A percentile compares a stretch with the other conserved stretches of the same genome.
phyloP scores from a whole-genome alignment of 345 rosid species.

The Dipteronia sinensis region DNA sequence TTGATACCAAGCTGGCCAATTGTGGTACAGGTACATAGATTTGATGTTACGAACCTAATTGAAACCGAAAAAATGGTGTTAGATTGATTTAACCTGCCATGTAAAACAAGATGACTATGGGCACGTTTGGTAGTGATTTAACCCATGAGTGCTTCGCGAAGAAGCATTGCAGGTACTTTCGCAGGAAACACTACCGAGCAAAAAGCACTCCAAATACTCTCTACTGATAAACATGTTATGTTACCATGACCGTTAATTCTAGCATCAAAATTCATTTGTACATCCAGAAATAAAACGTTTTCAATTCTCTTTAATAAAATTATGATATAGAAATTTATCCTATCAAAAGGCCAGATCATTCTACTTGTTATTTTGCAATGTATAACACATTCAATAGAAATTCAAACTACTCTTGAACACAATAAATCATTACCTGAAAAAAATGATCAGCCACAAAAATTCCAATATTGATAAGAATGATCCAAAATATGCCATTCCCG shows the following conservation, averaged over 20 bases:
- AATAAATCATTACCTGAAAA: conserved; percentile 55
- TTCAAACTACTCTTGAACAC: background rate
- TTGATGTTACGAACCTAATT: conserved; percentile 58
- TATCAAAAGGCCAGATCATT: background rate
- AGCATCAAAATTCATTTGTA: background rate
- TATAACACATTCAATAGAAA: background rate
- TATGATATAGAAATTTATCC: background rate
- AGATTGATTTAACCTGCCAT: background rate
- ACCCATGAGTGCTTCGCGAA: background rate
- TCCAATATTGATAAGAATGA: conserved; percentile 82
- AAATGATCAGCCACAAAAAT: conserved; percentile 75
- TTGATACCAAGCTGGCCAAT: conserved; percentile 83
- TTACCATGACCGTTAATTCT: background rate
- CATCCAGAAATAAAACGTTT: background rate
- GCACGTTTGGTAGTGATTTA: background rate
- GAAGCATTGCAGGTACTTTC: background rate
- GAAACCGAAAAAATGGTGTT: background rate
- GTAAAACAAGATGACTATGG: background rate
- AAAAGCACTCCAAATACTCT: too few species aligned
- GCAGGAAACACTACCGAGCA: background rate
- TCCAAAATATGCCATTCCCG: conserved; percentile 79
- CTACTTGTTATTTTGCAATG: background rate
- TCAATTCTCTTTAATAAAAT: background rate
- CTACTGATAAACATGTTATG: too few species aligned
- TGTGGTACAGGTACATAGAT: conserved; percentile 78